phyloP scores from a whole-genome alignment of 2,329 filamentous ascomycete genomes.

The Exophiala oligosperma region DNA sequence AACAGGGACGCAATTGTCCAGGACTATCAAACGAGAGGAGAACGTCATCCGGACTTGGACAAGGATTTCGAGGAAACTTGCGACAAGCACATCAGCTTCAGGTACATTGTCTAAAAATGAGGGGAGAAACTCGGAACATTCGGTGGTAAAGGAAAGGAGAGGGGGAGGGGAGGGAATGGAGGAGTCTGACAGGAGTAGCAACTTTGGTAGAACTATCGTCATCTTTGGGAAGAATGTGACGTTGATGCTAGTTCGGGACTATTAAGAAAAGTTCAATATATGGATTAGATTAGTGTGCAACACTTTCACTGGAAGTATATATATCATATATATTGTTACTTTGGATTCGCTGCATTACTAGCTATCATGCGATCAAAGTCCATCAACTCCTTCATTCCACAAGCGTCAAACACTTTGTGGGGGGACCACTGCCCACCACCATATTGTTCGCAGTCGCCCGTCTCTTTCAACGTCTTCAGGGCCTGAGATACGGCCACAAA shows the following conservation, averaged over 20 bases:
- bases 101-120: slow-evolving; percentile 1
- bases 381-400: slow-evolving; percentile 41
- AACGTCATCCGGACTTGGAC: slow-evolving; percentile 6
- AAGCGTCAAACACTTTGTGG: slow-evolving; percentile 42
- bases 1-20: background rate
- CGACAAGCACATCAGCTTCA: slow-evolving; percentile 11
- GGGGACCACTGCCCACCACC: slow-evolving; percentile 36
- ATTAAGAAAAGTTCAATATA: no score
- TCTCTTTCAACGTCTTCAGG: slow-evolving; percentile 38
- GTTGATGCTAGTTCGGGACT: no score
- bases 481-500: slow-evolving; percentile 38
- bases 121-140: background rate
- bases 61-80: slow-evolving; percentile 10
- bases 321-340: background rate
- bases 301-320: background rate
- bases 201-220: no score
- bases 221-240: no score
- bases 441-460: slow-evolving; percentile 36
- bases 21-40: slow-evolving; percentile 7
- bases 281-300: background rate
- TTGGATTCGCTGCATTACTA: background rate
- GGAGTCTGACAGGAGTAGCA: no score
- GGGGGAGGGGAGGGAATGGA: background rate
- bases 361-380: slow-evolving; percentile 33
- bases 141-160: background rate